phyloP scores from a whole-genome alignment of 2,329 filamentous ascomycete genomes.

The Diaporthe aspalathi region DNA sequence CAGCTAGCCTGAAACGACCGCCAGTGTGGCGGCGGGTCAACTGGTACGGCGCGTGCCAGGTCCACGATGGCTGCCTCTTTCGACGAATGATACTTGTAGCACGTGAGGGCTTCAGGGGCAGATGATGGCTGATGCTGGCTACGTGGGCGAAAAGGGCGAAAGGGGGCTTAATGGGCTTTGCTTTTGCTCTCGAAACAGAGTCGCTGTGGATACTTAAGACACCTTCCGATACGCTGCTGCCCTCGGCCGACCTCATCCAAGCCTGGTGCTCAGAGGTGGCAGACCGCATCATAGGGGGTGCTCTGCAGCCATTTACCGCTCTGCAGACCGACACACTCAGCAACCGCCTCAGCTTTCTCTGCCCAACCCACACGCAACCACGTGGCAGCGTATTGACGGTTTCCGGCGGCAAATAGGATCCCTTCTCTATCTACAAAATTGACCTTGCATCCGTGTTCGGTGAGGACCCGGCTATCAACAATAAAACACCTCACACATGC shows the following conservation, averaged over 20 bases:
- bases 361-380: constrained; percentile 18
- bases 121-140: constrained; percentile 5
- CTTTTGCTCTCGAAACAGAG: constrained; percentile 19
- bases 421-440: not conserved
- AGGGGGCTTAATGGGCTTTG: too few relatives aligned
- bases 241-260: not conserved
- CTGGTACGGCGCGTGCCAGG: constrained; percentile 24
- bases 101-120: constrained; percentile 10
- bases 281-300: constrained; percentile 10
- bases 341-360: not conserved
- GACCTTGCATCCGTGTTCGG: not conserved
- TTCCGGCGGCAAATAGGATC: not conserved
- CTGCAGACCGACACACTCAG: constrained; percentile 7
- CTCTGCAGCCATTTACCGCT: constrained; percentile 25
- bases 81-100: not conserved
- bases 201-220: constrained; percentile 25
- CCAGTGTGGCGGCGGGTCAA: constrained; percentile 19
- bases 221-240: constrained; percentile 23
- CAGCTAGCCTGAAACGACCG: constrained; percentile 24
- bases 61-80: constrained; percentile 1
- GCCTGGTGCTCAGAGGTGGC: not conserved
- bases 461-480: not conserved
- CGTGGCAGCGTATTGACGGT: constrained; percentile 11
- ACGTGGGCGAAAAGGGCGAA: constrained; percentile 3
- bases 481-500: not conserved